Evolutionary conservation across 108 stramenopile genomes (phyloP), one percentile per base, ranked within the genome.

Genomic region (Discostella stelligeroides): DNA sequence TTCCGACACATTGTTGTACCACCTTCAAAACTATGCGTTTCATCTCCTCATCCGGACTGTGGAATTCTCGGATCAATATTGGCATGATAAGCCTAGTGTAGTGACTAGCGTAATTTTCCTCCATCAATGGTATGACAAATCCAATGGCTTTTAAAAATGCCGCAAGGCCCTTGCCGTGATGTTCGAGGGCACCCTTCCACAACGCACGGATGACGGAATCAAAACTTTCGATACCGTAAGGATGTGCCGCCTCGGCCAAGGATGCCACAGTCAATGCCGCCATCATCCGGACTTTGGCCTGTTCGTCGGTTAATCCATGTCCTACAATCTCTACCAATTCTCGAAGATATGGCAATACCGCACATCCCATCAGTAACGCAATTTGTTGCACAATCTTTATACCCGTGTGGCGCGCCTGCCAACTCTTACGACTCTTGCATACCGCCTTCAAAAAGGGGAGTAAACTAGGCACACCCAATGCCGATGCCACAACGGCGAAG

Each of bases 341-440:
- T 14, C 94, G 79, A 34, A 99, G 79, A 70, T 98, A 97, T 2
- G 99, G 99, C 42, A 99, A 86, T 7, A 99, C 91, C 24, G 98
- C 98, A 71, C 97, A 95, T n/a, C 98, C 98, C 91, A 97, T 92
- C 41, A 99, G 76, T 21, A 98, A 84, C 27, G 99, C 97, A 73
- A 99, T 97, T 79, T 98, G 98, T 80, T 97, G 97, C n/a, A 99
- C 95, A 70, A 99, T 94, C 76, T 99, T 99, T 67, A 97, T 96
- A 20, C 99, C 99, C 7, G 99, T 99, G 68, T 99, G 99, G 27
- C 99, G 95, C 18, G 99, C 99, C 75, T 98, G 95, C 99, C 98
- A 99, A 10, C 88, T 89, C 77, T 97, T 98, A 23, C 95, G 88
- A 59, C 93, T 95, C 76, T 90, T 91, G 60, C 98, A 98, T 9